Base-by-base conservation (phyloP, 768 basidiomycete genomes). In the Hygrocybe coccinea region DNA sequence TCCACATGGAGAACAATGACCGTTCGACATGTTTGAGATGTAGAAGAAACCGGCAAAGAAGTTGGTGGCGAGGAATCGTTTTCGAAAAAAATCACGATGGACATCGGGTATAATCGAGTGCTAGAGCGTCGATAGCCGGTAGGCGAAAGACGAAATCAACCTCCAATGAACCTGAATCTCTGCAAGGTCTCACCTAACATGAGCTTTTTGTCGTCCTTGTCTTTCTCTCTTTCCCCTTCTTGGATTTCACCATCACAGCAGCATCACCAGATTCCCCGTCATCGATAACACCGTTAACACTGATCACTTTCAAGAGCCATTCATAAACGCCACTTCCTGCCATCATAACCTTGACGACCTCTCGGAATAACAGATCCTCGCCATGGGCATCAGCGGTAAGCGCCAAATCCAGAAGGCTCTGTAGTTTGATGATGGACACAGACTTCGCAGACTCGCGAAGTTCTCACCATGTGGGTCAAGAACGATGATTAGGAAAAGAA, bases 401-500 rank as follows among this genome's bases (percentile, higher is more conserved):
- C 5, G 93, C 87, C 22, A 98, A 76, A 67, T 98, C 95, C 37
- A 98, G 80, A 50, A 98, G 72, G 57, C 90, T 94, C 68, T 98
- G 95, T n/a, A 99, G 74, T 64, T 95, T 95, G 54, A 87, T 87
- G 12, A 91, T 77, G 12, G 89, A 92, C 0, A 85, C 93, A 8
- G 83, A 80, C 62, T 87, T 89, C 6, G 88, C 84, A 1, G 87
- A 80, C 69, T 97, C 97, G 48, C 85, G 82, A 8, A 98, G 82
- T 67, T 99, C 95, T 1, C 44, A 98, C 84, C 58, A 98, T 82
- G 62, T 97, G 93, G 4, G 92, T 95, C 50, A 99, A 83, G 75
- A 95, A 97, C 44, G 89, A 94, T 6, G 94, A 92, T 63, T 95
- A 93, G 15, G 93, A 94, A 50, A 99, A 80, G 83, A 99, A 98